Evolutionary conservation across 2,329 filamentous ascomycete genomes (phyloP).

Genomic region (Nemania sp.): DNA sequence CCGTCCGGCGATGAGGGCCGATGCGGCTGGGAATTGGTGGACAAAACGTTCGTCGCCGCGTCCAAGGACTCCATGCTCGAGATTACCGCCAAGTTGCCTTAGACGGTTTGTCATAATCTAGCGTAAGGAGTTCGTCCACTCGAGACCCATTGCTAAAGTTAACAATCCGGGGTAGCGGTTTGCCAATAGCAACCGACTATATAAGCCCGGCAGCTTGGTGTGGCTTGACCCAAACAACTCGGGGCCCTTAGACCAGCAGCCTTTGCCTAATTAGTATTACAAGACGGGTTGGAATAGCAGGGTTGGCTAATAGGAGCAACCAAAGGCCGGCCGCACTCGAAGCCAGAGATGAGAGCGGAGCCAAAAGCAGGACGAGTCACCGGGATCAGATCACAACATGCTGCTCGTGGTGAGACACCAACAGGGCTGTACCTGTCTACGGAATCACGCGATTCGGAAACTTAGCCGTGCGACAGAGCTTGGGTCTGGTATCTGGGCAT

Average conservation of each 20-base stretch:
- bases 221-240: constrained; percentile 17
- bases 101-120: constrained; percentile 19
- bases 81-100: constrained; percentile 1
- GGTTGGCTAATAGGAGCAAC: constrained; percentile 5
- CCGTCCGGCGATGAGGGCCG: constrained; percentile 40
- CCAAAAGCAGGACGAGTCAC: constrained; percentile 9
- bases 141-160: constrained; percentile 13
- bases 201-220: constrained; percentile 16
- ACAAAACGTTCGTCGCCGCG: constrained; percentile 28
- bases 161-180: constrained; percentile 6
- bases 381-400: constrained; percentile 5
- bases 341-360: constrained; percentile 1
- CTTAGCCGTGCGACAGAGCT: constrained; percentile 17
- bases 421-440: constrained; percentile 16
- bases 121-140: constrained; percentile 1
- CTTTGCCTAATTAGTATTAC: constrained; percentile 19
- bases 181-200: constrained; percentile 14
- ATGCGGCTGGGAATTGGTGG: constrained; percentile 36
- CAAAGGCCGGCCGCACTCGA: constrained; percentile 1
- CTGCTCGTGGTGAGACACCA: constrained; percentile 18
- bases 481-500: constrained; percentile 8
- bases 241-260: not conserved
- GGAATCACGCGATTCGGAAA: constrained; percentile 20
- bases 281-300: not conserved
- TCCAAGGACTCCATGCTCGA: constrained; percentile 38